Conservation (phyloP, 2,329 filamentous ascomycete genomes). For the Xylariaceae sp. region DNA sequence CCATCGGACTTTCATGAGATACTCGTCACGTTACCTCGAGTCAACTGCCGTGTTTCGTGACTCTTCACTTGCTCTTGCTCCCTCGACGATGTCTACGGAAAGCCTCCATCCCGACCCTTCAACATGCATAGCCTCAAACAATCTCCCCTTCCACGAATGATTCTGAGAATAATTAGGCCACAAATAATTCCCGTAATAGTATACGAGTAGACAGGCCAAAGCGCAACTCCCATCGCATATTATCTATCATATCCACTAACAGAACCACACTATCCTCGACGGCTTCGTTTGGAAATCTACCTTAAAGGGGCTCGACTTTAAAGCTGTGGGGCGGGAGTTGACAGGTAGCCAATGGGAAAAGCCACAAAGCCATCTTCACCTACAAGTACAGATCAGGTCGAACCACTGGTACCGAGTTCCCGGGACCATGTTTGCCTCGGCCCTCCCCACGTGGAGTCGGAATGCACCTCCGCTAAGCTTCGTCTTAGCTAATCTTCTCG, state of each 20-base stretch:
- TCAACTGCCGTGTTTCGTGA: neutral
- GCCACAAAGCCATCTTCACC: neutral
- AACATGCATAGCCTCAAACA: too few species aligned
- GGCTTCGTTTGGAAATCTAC: neutral
- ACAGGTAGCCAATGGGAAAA: neutral
- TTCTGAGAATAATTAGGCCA: too few species aligned
- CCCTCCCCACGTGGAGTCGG: neutral
- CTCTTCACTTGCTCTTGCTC: neutral
- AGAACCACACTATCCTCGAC: neutral
- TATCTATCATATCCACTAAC: neutral
- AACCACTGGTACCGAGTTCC: neutral
- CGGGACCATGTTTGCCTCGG: neutral
- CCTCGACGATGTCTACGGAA: neutral
- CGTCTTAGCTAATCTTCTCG: too few species aligned
- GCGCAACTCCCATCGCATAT: neutral
- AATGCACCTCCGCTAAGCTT: too few species aligned
- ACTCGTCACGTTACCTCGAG: neutral
- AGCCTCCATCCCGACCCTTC: neutral
- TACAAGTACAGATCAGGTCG: neutral
- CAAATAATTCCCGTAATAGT: too few species aligned
- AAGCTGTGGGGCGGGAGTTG: neutral
- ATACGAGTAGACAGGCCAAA: too few species aligned
- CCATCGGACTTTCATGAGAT: neutral
- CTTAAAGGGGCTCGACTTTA: neutral
- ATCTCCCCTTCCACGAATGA: too few species aligned